These are phyloP conservation scores for Pythium phragmitis DNA, from an alignment of 352 stramenopile species.

Conservation along the genomic window DNA sequence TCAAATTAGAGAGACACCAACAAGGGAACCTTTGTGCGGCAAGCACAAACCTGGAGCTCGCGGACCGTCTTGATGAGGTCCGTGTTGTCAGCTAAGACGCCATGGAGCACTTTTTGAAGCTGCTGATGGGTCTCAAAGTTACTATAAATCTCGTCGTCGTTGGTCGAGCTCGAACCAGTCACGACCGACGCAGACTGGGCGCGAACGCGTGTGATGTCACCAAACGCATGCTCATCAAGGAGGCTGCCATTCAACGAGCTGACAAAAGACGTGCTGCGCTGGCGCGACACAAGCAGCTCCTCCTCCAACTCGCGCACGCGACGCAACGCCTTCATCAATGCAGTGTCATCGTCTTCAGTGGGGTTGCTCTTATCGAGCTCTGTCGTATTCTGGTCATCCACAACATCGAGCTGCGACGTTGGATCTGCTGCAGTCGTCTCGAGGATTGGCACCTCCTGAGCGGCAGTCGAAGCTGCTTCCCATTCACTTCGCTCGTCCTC, in stretches of 20 bases:
- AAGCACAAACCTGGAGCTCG: conserved; percentile 55
- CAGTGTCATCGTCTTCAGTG: conserved; percentile 18
- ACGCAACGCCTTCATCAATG: conserved; percentile 13
- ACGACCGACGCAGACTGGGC: conserved; percentile 20
- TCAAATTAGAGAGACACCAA: conserved; percentile 12
- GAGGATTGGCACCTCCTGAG: not conserved
- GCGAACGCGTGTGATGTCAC: conserved; percentile 8
- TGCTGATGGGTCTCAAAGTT: conserved; percentile 26
- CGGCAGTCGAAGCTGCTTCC: not conserved
- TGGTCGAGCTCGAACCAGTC: conserved; percentile 4
- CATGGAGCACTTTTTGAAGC: conserved; percentile 50
- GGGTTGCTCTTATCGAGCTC: not conserved
- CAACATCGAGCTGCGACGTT: not conserved
- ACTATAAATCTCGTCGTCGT: conserved; percentile 17
- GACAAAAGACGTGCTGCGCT: conserved; percentile 13
- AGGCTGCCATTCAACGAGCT: conserved; percentile 20
- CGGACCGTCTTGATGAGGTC: conserved; percentile 62
- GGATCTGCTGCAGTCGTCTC: not conserved
- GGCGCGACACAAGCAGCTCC: conserved; percentile 17
- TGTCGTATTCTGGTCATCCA: not conserved
- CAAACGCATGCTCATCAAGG: conserved; percentile 12
- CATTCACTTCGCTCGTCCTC: conserved; percentile 17
- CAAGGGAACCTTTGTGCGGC: not conserved
- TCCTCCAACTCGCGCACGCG: conserved; percentile 28
- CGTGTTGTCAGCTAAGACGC: conserved; percentile 53